phyloP scores from a whole-genome alignment of 2,329 filamentous ascomycete genomes.

The Cladosporium sp. region DNA sequence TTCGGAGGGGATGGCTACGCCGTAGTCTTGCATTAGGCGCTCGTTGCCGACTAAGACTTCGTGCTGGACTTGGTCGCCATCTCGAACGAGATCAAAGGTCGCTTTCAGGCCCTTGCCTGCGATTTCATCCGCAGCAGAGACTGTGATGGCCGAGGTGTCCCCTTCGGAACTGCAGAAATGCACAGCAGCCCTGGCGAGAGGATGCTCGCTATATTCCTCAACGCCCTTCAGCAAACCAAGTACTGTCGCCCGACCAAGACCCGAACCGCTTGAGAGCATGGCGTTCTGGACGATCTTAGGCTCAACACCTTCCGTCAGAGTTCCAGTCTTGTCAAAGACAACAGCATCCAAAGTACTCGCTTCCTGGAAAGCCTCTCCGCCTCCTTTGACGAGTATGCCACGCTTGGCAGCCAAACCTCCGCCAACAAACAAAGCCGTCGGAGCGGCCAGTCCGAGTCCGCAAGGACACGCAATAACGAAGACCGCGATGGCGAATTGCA shows the following conservation, averaged over 20 bases:
- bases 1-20: conserved; percentile 27
- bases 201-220: conserved; percentile 71
- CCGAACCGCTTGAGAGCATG: conserved; percentile 19
- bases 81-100: conserved; percentile 13
- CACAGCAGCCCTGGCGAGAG: conserved; percentile 67
- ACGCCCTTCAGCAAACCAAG: conserved; percentile 57
- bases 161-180: conserved; percentile 50
- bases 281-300: conserved; percentile 61
- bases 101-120: conserved; percentile 69
- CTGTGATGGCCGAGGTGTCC: conserved; percentile 22
- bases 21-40: conserved; percentile 52
- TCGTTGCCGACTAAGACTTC: conserved; percentile 73
- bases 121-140: conserved; percentile 52
- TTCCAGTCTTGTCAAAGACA: conserved; percentile 87
- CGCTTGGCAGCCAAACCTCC: conserved; percentile 73
- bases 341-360: conserved; percentile 63
- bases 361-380: conserved; percentile 81
- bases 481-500: conserved; percentile 81
- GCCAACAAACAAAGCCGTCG: conserved; percentile 78
- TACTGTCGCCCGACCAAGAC: conserved; percentile 42
- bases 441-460: conserved; percentile 77
- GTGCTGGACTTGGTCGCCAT: conserved; percentile 52
- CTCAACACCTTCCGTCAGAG: conserved; percentile 68
- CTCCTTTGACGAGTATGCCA: conserved; percentile 78
- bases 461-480: conserved; percentile 87